Evolutionary conservation across 2,329 filamentous ascomycete genomes (phyloP), one percentile per base, ranked within the genome.

Genomic region (Aspergillus aculeatus): DNA sequence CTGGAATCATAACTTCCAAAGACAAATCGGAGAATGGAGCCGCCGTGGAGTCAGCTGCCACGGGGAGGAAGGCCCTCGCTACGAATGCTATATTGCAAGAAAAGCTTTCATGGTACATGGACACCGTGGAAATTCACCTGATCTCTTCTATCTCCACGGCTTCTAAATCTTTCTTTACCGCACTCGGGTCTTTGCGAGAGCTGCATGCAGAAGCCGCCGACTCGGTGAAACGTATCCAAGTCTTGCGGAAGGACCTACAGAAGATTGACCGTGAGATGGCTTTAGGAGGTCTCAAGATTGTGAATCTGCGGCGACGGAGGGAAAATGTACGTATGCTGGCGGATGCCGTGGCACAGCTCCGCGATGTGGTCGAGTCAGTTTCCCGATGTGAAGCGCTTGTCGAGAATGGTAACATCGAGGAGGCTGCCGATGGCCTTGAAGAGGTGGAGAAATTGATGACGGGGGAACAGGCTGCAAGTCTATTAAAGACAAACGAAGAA

Each of bases 91-190:
- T 99, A 60, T 76, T 99, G 38, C 95, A 99, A 73, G 95, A 99
- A 76, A 99, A 99, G 76, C 81, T 99, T 12, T 98, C 95, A 0
- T 99, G 95, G 95, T 99, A 99, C 75, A 96, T 99, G 92, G 95
- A 99, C 73, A 99, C 95, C 0, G 92, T 99, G 23, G 95, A 99
- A 73, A 92, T 99, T 57, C 95, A 99, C 73, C 81, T 99, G 7
- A 97, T 99, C 68, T 92, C 91, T 32, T 96, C 93, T 0, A 99
- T 99, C 63, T 98, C 94, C 2, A 92, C 91, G 0, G 95, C 95
- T 1, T 98, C 95, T 0, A 92, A 92, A 0, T 96, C 94, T 0
- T 99, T 99, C 75, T 99, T 99, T 70, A 93, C 92, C 0, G 95
- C 95, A 0, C 81, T 99, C 0, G 94, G 95, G 0, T 96, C 93